Evolutionary conservation across 1,284 basidiomycete species (phyloP), one percentile per base, ranked within the genome.

Genomic region (Agroathelia rolfsii): DNA sequence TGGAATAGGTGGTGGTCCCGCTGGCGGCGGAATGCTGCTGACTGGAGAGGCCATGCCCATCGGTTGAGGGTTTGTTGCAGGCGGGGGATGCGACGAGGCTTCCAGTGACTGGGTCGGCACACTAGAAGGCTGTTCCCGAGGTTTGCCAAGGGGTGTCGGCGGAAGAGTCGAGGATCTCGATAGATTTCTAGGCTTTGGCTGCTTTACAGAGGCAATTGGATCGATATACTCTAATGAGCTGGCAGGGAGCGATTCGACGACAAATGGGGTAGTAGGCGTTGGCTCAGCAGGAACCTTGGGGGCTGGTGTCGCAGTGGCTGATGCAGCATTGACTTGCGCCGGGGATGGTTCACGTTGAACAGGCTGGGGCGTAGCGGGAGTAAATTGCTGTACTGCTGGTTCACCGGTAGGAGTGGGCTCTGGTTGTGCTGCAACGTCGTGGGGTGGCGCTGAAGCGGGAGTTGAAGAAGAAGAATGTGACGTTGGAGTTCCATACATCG

Each of bases 11-110:
- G 41, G 36, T 3, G 41, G 34, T 4, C 32, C 21, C 20, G 41
- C 28, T 11, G 40, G 28, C 22, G 28, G 21, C 14, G 30, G 15
- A 20, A 17, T 23, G 16, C 15, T 22, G 21, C 36, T n/a, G 46
- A 42, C 2, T 45, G 42, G 7, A 37, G 34, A 17, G 41, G 42
- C 5, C 35, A 36, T n/a, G 48, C 45, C 4, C n/a, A 47, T 45
- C 19, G 39, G 38, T 5, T 35, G 32, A n/a, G 35, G 36, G 3
- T 29, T 31, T 28, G 35, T 40, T 11, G 32, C 39, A 17, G 34
- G 34, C 4, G 41, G 43, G 10, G 40, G 46, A 5, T 42, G 39
- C 9, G 47, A 46, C 4, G 42, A 45, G n/a, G n/a, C n/a, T n/a
- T n/a, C n/a, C n/a, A n/a, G n/a, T n/a, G n/a, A n/a, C n/a, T n/a